A percentile compares a stretch with the other conserved stretches of the same genome.
Conservation (phyloP, 108 stramenopile genomes). For the Cyclostephanos invisitatus region DNA sequence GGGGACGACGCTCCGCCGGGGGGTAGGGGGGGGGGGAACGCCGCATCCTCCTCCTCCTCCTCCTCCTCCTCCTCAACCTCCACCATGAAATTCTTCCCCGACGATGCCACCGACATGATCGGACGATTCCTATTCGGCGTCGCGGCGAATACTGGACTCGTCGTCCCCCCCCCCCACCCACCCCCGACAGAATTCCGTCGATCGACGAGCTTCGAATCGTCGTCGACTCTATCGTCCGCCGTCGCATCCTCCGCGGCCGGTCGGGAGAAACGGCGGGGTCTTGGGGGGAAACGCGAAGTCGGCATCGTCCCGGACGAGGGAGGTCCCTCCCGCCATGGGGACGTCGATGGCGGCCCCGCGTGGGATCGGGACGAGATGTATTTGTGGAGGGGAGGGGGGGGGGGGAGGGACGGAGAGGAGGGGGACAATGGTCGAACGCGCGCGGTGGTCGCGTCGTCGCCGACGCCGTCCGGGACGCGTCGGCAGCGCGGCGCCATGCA, state of each 20-base stretch:
- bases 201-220: slow-evolving; percentile 23
- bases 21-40: slow-evolving; percentile 16
- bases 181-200: neutral
- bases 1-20: neutral
- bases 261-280: neutral
- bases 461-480: neutral
- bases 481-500: neutral
- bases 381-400: slow-evolving; percentile 22
- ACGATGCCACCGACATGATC: slow-evolving; percentile 45
- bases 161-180: neutral
- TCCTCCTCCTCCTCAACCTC: slow-evolving; percentile 9
- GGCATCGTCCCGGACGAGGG: neutral
- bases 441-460: neutral
- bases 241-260: slow-evolving; percentile 11
- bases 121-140: slow-evolving; percentile 44
- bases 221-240: slow-evolving; percentile 19
- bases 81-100: slow-evolving; percentile 30
- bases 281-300: neutral
- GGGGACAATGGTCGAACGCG: too few relatives aligned
- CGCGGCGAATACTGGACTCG: neutral
- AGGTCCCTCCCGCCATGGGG: neutral
- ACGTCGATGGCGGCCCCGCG: neutral
- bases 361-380: slow-evolving; percentile 60
- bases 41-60: neutral
- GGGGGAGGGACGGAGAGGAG: neutral